Evolutionary conservation across 768 basidiomycete genomes (phyloP).

Genomic region (Tylopilus subfusipes): DNA sequence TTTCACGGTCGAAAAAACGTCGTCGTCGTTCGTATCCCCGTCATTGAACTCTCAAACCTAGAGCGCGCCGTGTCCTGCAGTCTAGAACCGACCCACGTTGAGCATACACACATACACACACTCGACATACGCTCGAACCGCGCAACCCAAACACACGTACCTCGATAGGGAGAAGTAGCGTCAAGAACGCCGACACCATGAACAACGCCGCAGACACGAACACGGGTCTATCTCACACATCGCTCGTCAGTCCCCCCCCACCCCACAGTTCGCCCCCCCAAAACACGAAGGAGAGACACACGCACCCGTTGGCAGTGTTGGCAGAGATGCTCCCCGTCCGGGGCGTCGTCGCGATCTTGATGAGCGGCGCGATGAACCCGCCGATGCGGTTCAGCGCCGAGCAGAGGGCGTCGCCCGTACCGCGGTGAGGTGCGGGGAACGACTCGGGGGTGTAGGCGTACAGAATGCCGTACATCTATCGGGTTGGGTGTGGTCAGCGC

Average conservation of each 20-base stretch:
- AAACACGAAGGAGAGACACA: not conserved
- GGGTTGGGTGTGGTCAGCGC: not conserved
- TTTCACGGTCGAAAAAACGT: no score
- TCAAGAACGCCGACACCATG: slow-evolving; percentile 38
- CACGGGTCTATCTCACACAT: slow-evolving; percentile 35
- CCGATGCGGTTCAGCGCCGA: slow-evolving; percentile 47
- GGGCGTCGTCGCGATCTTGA: slow-evolving; percentile 45
- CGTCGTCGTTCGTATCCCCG: not conserved
- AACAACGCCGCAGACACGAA: slow-evolving; percentile 47
- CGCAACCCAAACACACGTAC: slow-evolving; percentile 21
- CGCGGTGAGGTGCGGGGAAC: slow-evolving; percentile 55
- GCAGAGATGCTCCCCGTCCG: slow-evolving; percentile 28
- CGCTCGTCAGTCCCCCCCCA: not conserved
- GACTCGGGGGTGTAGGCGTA: slow-evolving; percentile 60
- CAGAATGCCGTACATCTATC: slow-evolving; percentile 48
- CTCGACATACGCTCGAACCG: no score
- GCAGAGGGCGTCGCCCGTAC: slow-evolving; percentile 50
- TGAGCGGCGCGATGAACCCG: slow-evolving; percentile 46
- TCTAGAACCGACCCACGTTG: slow-evolving; percentile 11
- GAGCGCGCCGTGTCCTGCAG: slow-evolving; percentile 26
- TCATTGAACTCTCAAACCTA: not conserved
- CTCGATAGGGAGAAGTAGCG: slow-evolving; percentile 47
- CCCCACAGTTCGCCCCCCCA: no score
- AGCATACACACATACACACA: no score
- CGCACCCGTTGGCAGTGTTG: slow-evolving; percentile 36